Evolutionary conservation across 192 early-diverging fungal species (phyloP).

Genomic region (Entrophospora sp.): DNA sequence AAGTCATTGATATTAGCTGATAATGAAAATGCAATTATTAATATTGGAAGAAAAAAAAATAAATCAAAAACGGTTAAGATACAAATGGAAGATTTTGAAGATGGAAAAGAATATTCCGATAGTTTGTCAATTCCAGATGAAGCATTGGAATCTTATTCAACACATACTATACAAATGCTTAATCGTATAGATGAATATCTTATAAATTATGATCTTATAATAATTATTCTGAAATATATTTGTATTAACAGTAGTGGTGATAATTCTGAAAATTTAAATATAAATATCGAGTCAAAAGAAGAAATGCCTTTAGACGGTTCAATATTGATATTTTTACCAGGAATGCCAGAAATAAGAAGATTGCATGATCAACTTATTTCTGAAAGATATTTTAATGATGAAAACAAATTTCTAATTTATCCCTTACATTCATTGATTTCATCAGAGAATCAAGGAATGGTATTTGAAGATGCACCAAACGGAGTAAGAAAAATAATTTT

Average conservation of each 20-base stretch:
- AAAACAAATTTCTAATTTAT: conserved; percentile 31
- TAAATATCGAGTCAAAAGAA: no score
- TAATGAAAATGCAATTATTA: no score
- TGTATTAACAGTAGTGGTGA: conserved; percentile 36
- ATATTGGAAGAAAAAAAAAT: no score
- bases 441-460: conserved; percentile 55
- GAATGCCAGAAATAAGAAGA: conserved; percentile 61
- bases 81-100: no score
- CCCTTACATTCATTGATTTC: conserved; percentile 61
- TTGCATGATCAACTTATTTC: conserved; percentile 44
- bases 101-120: no score
- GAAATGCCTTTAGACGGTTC: conserved; percentile 39
- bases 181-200: conserved; percentile 45
- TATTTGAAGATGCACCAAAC: conserved; percentile 46
- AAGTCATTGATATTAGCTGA: no score
- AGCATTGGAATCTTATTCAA: conserved; percentile 30
- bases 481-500: conserved; percentile 63
- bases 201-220: conserved; percentile 59
- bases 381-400: conserved; percentile 39
- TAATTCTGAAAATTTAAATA: no score
- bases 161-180: conserved; percentile 36
- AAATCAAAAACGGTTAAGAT: no score
- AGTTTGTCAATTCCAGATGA: conserved; percentile 32
- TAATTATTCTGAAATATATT: conserved; percentile 51
- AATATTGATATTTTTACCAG: conserved; percentile 69